Base-by-base conservation (phyloP, 1,139 yeast species). In the Williopsis jadinii region DNA sequence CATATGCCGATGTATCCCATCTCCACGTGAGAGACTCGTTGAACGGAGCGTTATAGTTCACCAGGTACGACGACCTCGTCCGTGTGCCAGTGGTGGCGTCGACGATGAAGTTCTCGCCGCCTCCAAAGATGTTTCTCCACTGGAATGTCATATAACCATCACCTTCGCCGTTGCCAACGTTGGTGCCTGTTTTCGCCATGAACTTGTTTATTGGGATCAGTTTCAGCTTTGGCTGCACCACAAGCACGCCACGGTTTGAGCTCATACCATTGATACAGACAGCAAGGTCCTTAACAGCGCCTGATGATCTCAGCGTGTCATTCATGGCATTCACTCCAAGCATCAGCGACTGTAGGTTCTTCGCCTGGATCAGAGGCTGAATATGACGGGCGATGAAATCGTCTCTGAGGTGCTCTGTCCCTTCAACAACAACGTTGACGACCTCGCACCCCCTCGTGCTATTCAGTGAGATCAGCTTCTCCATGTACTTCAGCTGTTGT, bases 81-180 rank as follows among this genome's bases (percentile, higher is more conserved):
- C 84, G 77, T 3, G 95, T 82, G 13, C 95, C 96, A 24, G 75
- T 63, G 8, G 81, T 77, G 3, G 95, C 87, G 61, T 90, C 95
- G 40, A 88, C 68, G 28, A 78, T 71, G 19, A 90, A 56, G 36
- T 71, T 71, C 58, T 92, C 98, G 9, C 92, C 97, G 3, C 95
- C 96, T 0, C 96, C 96, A 61, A 88, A 78, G 10, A 86, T 63
- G 58, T 92, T 90, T 40, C 79, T 73, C 58, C 84, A 67, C 56
- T 83, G 88, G 47, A 85, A 75, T 39, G 84, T 82, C 36, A 87
- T 71, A 55, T 87, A 86, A 2, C 96, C 97, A 58, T 85, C 95
- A 28, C 97, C 97, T 66, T 88, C 96, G 27, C 95, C 95, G 57
- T 90, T 90, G 3, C 97, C 97, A 5, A 90, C 76, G 60, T 84